Evolutionary conservation across 1,139 yeast species (phyloP), one percentile per base, ranked within the genome.

Genomic region (Neolecta irregularis): DNA sequence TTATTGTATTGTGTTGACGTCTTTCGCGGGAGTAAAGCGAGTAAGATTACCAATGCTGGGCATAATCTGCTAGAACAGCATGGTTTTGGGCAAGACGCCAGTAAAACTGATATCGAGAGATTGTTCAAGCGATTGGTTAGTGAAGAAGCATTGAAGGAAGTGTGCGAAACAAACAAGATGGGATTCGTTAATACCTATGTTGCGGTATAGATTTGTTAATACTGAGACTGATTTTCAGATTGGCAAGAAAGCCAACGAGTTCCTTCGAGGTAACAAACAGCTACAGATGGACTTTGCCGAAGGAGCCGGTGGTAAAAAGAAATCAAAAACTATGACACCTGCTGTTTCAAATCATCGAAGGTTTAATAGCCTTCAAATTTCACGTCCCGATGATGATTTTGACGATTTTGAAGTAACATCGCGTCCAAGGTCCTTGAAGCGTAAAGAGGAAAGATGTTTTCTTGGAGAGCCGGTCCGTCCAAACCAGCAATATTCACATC

Each of bases 161-260:
- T 74, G 49, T 69, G 80, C 7, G 62, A 74, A 5, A 68, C 44
- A 65, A 77, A 71, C 45, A 67, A 64, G 13, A 69, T 72, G n/a
- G 91, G 93, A 0, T 83, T 77, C 59, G 80, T 93, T 0, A 63
- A 76, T 4, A 75, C 79, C 40, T 85, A 83, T 48, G 69, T 81
- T 4, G 63, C 62, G 44, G 48, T 64, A 1, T n/a, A 41, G 43
- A 11, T 28, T n/a, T n/a, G n/a, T n/a, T n/a, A n/a, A n/a, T n/a
- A n/a, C n/a, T n/a, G n/a, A n/a, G n/a, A n/a, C n/a, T n/a, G n/a
- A n/a, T n/a, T n/a, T n/a, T n/a, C n/a, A n/a, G n/a, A n/a, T 18
- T 4, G 92, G 92, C 0, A 61, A 62, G 2, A 57, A 62, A 17
- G 72, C 80, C 0, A 47, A 54, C 8, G 53, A 51, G 3, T 62